phyloP scores from a whole-genome alignment of 2,329 filamentous ascomycete species.

The Pseudocercospora ulei region DNA sequence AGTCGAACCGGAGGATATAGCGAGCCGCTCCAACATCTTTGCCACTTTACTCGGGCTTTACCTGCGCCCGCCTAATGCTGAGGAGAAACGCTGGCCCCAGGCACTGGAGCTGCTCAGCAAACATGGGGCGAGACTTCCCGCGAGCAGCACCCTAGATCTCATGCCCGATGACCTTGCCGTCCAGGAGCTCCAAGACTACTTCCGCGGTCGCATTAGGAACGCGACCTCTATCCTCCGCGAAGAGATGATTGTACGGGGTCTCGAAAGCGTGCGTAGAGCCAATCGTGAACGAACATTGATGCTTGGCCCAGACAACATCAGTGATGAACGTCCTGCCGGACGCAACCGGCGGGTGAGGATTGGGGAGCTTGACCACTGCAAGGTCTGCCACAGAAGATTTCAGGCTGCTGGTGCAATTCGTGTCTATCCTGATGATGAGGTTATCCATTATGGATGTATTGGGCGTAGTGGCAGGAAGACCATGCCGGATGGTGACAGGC shows the following conservation, averaged over 20 bases:
- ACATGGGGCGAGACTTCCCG: slow-evolving; percentile 83
- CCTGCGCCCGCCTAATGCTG: slow-evolving; percentile 64
- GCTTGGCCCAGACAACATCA: slow-evolving; percentile 59
- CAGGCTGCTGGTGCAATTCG: slow-evolving; percentile 75
- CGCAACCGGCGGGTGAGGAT: slow-evolving; percentile 65
- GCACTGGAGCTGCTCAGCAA: slow-evolving; percentile 81
- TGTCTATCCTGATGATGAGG: slow-evolving; percentile 62
- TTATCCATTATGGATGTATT: slow-evolving; percentile 45
- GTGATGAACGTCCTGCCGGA: slow-evolving; percentile 47
- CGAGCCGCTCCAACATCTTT: slow-evolving; percentile 64
- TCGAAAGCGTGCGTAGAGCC: slow-evolving; percentile 72
- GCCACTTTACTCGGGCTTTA: slow-evolving; percentile 85
- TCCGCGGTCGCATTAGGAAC: slow-evolving; percentile 76
- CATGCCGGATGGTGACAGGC: slow-evolving; percentile 13
- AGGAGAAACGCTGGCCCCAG: slow-evolving; percentile 56
- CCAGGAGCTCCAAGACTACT: slow-evolving; percentile 74
- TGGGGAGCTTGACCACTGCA: slow-evolving; percentile 78
- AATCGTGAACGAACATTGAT: slow-evolving; percentile 62
- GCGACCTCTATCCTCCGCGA: slow-evolving; percentile 76
- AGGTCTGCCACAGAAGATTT: slow-evolving; percentile 85
- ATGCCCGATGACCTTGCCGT: slow-evolving; percentile 75
- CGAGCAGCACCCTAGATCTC: slow-evolving; percentile 71
- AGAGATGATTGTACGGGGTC: slow-evolving; percentile 62
- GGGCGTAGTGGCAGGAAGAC: slow-evolving; percentile 20
- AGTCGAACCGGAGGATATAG: slow-evolving; percentile 46